Evolutionary conservation across 768 basidiomycete genomes (phyloP), one percentile per base, ranked within the genome.

Genomic region (Podaxis rugospora): DNA sequence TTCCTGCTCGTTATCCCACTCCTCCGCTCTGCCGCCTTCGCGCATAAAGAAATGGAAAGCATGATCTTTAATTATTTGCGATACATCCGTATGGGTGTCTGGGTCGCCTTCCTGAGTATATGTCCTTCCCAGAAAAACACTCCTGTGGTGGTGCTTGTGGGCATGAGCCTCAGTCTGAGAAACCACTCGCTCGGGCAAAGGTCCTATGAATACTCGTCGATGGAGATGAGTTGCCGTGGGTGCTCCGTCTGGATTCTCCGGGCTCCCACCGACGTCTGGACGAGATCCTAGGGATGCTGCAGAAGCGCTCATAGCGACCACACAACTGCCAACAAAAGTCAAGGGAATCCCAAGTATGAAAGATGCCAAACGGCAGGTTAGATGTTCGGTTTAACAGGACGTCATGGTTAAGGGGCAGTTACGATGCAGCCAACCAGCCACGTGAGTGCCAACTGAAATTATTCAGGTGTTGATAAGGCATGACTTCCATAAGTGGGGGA

Each of bases 161-260:
- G 66, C 58, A 42, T 74, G 67, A n/a, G 68, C 69, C 64, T 83
- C 78, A 49, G 74, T 71, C 54, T 70, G 71, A 3, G 72, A 72
- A 57, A 83, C 72, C 59, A 84, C 76, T 59, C 79, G 83, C 67
- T 87, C 85, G 11, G 90, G 90, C 77, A 92, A 80, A 3, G 91
- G 88, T 0, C 92, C 92, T 47, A 93, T 77, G 72, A 92, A 92
- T 55, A 87, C 70, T 32, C 92, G 81, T 57, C 77, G 77, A 62
- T 75, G 75, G 37, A 64, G 40, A 59, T 28, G 65, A 66, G 69
- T 70, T 80, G 76, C n/a, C 63, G 62, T 11, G n/a, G 49, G 59
- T 5, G 32, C 57, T 37, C 23, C 58, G 39, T 57, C 55, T 35
- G 61, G 55, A 28, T 28, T 55, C 46, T 52, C 44, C n/a, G 25